Evolutionary conservation across 1,139 yeast genomes (phyloP), one percentile per base, ranked within the genome.

Genomic region (Blastobotrys arbuscula): DNA sequence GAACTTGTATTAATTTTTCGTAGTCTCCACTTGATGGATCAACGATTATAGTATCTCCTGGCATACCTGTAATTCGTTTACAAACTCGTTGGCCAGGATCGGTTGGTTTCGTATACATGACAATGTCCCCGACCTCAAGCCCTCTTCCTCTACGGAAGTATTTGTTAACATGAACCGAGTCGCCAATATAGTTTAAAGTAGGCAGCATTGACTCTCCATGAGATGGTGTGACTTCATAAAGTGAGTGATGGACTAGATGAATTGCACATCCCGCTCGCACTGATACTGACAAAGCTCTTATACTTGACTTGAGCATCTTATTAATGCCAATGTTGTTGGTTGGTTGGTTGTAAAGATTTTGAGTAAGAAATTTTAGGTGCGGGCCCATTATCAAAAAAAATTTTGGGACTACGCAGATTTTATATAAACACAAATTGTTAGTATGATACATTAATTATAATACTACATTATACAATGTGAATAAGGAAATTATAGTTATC

Each of bases 141-240:
- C 73, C 73, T 49, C 83, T 68, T 1, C 92, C 94, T 49, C 76
- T 73, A 48, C 78, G 72, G 59, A 71, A 71, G 39, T 66, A 55
- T 64, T 88, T 92, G 56, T 82, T 72, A 2, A 88, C 86, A 59
- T 86, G 86, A 5, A 89, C 95, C 64, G 77, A 88, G 64, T 90
- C 97, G 44, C 82, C 78, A 21, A 77, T 70, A 23, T 82, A 78
- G 53, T 83, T 82, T 34, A 92, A 69, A 0, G 97, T 89, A 1
- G 98, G 97, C 38, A 92, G 74, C 98, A 92, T 92, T 31, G 96
- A 86, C 61, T 89, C 97, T 3, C 98, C 98, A 55, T 83, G 72
- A 0, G 97, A 87, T 61, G 82, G 90, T 2, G 90, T 78, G 63
- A 84, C 79, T 61, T 87, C 95, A 60, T 81, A 84, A 18, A 83